These are phyloP conservation scores for Rubia tinctorum DNA, from an alignment of 305 asterid genomes.

Conservation along the genomic window DNA sequence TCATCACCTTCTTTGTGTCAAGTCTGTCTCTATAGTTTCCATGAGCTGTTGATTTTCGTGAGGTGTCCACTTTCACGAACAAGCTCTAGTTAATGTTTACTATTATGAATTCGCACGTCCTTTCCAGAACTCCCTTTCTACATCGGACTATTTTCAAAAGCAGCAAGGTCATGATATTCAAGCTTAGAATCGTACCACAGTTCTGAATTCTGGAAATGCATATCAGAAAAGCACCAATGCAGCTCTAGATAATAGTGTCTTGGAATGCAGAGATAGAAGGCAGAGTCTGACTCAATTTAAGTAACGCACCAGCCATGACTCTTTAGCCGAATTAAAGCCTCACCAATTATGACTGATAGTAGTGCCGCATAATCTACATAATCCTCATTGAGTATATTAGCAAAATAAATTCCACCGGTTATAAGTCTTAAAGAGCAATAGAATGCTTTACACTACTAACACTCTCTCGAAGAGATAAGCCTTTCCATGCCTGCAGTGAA, in stretches of 20 bases:
- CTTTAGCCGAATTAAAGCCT: background rate
- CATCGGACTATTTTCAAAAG: slow-evolving; percentile 29
- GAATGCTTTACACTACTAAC: slow-evolving; percentile 43
- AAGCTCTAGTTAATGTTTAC: too few species aligned
- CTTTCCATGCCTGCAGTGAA: slow-evolving; percentile 63
- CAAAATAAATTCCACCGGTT: background rate
- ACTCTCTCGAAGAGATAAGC: slow-evolving; percentile 88
- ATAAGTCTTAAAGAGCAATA: background rate
- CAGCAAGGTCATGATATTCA: slow-evolving; percentile 17
- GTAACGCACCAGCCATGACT: background rate
- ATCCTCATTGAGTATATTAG: background rate
- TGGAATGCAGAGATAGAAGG: background rate
- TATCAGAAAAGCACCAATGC: background rate
- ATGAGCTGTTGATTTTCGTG: too few species aligned
- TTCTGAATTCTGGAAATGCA: background rate
- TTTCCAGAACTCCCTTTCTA: too few species aligned
- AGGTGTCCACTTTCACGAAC: too few species aligned
- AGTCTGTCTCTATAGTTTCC: too few species aligned
- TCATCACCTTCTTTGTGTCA: too few species aligned
- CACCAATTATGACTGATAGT: background rate
- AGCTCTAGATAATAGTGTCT: too few species aligned
- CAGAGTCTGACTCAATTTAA: too few species aligned
- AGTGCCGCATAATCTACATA: too few species aligned
- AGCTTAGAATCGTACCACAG: background rate
- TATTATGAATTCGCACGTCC: too few species aligned